Conservation (phyloP, 805 yeast species). For the Candida railenensis region DNA sequence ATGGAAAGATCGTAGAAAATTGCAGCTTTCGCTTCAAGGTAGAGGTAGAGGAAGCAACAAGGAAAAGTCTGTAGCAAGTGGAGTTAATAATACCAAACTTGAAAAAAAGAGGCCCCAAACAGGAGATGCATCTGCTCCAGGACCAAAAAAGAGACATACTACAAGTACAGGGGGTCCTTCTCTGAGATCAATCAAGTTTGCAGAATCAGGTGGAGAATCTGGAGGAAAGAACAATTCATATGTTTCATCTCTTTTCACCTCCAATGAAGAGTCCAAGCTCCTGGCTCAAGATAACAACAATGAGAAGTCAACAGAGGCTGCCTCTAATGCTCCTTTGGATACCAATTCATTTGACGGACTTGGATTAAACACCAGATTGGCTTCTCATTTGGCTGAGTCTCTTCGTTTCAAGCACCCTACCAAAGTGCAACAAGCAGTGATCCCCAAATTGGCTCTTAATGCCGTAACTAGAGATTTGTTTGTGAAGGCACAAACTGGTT, state of each 20-base stretch:
- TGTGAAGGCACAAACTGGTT: conserved; percentile 96
- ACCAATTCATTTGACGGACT: conserved; percentile 68
- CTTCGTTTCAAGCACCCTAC: conserved; percentile 72
- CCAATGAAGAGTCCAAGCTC: conserved; percentile 22
- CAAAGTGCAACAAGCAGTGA: conserved; percentile 75
- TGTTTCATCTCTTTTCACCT: conserved; percentile 79
- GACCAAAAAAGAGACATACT: conserved; percentile 10
- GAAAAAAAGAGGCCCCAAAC: conserved; percentile 8
- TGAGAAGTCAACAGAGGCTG: conserved; percentile 1
- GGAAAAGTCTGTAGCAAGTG: conserved; percentile 19
- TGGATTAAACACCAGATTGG: conserved; percentile 58
- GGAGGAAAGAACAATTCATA: conserved; percentile 63
- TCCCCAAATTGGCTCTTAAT: conserved; percentile 54
- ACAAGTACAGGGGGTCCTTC: conserved; percentile 15
- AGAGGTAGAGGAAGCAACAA: conserved; percentile 27
- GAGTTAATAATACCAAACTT: conserved; percentile 31
- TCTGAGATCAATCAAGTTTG: conserved; percentile 36
- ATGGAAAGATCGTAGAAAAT: conserved; percentile 78
- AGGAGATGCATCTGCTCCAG: background rate
- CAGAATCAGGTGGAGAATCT: conserved; percentile 49
- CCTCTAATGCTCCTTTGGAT: conserved; percentile 86
- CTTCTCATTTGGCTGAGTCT: conserved; percentile 53
- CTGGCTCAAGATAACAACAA: background rate
- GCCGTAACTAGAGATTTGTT: conserved; percentile 61
- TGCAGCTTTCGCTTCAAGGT: conserved; percentile 51